Evolutionary conservation across 2,329 filamentous ascomycete species (phyloP).

Genomic region (Curvularia verruculosa): DNA sequence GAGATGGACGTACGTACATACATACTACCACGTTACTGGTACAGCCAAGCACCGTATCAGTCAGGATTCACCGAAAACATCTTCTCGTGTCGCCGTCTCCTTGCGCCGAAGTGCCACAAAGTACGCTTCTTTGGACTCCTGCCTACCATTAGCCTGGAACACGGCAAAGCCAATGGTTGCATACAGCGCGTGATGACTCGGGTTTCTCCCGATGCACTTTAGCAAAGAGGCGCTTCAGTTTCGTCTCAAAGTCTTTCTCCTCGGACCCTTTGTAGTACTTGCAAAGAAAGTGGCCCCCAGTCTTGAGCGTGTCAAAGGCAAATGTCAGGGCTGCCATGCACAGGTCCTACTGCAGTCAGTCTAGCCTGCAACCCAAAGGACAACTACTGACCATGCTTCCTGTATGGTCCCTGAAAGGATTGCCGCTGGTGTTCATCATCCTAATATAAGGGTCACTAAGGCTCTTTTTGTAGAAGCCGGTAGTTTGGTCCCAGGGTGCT

Average conservation of each 20-base stretch:
- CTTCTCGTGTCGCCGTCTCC: constrained; percentile 53
- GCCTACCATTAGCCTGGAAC: constrained; percentile 15
- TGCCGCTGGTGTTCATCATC: constrained; percentile 99
- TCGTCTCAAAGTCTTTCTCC: constrained; percentile 78
- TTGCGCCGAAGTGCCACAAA: constrained; percentile 81
- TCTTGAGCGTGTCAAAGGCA: constrained; percentile 79
- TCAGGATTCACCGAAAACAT: constrained; percentile 50
- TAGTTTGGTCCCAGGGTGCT: constrained; percentile 87
- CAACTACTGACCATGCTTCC: constrained; percentile 83
- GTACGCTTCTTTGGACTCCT: constrained; percentile 86
- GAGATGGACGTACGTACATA: neutral
- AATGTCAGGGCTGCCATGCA: constrained; percentile 86
- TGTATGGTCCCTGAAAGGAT: constrained; percentile 82
- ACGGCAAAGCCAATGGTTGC: neutral
- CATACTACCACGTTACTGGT: neutral
- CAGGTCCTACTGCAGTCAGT: constrained; percentile 70
- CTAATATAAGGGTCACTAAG: constrained; percentile 95
- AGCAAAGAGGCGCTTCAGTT: constrained; percentile 76
- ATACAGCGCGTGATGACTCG: constrained; percentile 82
- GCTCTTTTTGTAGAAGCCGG: constrained; percentile 81
- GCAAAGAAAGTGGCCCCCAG: constrained; percentile 90
- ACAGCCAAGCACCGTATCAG: neutral
- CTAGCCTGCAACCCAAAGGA: neutral
- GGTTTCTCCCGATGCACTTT: constrained; percentile 89
- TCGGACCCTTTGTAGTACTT: constrained; percentile 96